phyloP scores from a whole-genome alignment of 208 protist species.

The Spongospora subterranea region DNA sequence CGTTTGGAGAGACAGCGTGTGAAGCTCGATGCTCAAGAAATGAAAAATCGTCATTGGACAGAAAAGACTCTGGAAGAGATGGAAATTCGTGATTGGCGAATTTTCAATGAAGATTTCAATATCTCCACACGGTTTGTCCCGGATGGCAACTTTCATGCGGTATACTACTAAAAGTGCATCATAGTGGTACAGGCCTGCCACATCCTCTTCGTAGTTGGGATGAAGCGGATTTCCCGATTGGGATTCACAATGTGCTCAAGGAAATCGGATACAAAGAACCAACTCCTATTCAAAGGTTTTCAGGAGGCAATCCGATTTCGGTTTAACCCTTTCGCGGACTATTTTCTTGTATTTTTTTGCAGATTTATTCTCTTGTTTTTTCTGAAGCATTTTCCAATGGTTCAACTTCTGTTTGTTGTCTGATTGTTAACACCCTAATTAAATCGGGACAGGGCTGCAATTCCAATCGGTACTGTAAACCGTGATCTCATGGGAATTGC shows the following conservation, averaged over 20 bases:
- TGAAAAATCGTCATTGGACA: constrained; percentile 57
- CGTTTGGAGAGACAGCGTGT: constrained; percentile 23
- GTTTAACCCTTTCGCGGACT: no score
- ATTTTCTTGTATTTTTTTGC: no score
- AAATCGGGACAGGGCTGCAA: constrained; percentile 62
- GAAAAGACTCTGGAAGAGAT: constrained; percentile 79
- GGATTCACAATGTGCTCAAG: constrained; percentile 66
- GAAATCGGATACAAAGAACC: constrained; percentile 78
- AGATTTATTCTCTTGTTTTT: no score
- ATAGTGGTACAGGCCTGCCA: constrained; percentile 67
- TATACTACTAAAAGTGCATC: not conserved
- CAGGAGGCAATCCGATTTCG: no score
- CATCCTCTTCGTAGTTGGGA: constrained; percentile 79
- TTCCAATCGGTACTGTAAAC: constrained; percentile 77
- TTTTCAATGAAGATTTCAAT: constrained; percentile 86
- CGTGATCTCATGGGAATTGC: constrained; percentile 87
- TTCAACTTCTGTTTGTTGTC: no score
- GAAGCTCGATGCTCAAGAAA: not conserved
- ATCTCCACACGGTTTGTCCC: constrained; percentile 72
- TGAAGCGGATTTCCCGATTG: constrained; percentile 73
- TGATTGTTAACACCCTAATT: not conserved
- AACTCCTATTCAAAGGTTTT: constrained; percentile 79
- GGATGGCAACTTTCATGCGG: not conserved
- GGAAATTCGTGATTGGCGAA: constrained; percentile 86
- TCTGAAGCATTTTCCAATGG: no score